Evolutionary conservation across 2,329 filamentous ascomycete species (phyloP).

Genomic region (Phaeosphaeria sp.): DNA sequence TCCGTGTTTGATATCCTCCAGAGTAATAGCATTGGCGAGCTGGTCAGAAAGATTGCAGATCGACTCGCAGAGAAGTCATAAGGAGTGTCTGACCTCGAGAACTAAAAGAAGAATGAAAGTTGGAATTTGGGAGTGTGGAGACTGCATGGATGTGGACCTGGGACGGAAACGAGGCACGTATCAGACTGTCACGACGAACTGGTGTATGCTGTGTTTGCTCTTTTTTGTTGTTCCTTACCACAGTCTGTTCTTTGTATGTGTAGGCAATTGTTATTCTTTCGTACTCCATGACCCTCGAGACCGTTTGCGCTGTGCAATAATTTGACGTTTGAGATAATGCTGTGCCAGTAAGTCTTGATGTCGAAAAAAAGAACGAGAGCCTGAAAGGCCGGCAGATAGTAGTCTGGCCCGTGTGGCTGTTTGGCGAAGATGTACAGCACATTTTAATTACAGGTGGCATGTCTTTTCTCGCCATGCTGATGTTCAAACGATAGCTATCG

Average conservation of each 20-base stretch:
- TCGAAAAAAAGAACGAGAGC: no score
- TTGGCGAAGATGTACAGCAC: not conserved
- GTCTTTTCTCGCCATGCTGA: not conserved
- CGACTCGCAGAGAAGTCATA: slow-evolving; percentile 1
- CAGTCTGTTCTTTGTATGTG: not conserved
- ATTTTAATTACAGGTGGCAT: not conserved
- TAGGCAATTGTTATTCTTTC: not conserved
- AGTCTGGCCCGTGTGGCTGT: not conserved
- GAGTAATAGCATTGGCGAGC: slow-evolving; percentile 10
- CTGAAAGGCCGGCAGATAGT: not conserved
- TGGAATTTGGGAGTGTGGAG: not conserved
- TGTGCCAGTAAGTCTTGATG: not conserved
- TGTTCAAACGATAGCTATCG: not conserved
- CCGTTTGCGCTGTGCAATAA: not conserved
- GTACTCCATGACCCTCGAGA: not conserved
- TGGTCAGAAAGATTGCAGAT: slow-evolving; percentile 11
- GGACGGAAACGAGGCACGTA: not conserved
- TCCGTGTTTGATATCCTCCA: slow-evolving; percentile 32
- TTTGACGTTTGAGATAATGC: not conserved
- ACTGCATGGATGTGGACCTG: not conserved
- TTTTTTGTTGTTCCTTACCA: not conserved
- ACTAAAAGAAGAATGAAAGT: not conserved
- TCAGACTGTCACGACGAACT: not conserved
- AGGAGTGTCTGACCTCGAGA: not conserved
- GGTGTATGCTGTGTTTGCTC: not conserved